phyloP scores from a whole-genome alignment of 768 basidiomycete genomes.

The Boletus reticuloceps region DNA sequence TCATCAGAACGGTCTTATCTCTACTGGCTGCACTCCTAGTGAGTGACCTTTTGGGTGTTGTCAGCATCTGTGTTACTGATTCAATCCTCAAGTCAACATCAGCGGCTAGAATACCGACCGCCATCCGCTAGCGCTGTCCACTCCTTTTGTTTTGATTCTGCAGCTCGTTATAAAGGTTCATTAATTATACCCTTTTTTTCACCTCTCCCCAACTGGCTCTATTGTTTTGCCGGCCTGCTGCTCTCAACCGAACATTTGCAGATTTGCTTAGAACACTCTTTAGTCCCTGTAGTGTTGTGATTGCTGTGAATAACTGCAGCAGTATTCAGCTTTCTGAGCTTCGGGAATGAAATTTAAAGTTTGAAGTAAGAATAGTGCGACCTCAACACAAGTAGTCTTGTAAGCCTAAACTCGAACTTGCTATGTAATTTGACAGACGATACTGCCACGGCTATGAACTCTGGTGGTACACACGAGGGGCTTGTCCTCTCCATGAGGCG shows the following conservation, averaged over 20 bases:
- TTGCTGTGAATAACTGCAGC: neutral
- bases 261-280: neutral
- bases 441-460: too few species aligned
- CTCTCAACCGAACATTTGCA: neutral
- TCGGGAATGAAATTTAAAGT: neutral
- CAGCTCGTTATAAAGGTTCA: neutral
- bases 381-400: too few species aligned
- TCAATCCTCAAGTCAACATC: conserved; percentile 12
- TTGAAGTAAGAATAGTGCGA: too few species aligned
- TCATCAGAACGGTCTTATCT: conserved; percentile 23
- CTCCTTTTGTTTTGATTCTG: conserved; percentile 17
- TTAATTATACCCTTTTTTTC: conserved; percentile 15
- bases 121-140: conserved; percentile 3
- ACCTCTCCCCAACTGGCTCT: neutral
- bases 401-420: too few species aligned
- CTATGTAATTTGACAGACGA: too few species aligned
- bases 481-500: too few species aligned
- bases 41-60: neutral
- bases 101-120: conserved; percentile 7
- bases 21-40: conserved; percentile 38
- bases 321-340: neutral
- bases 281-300: neutral
- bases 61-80: conserved; percentile 1
- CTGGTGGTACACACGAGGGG: too few species aligned
- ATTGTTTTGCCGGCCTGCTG: conserved; percentile 2